Evolutionary conservation across 371 early-diverging fungal genomes (phyloP).

Genomic region (Gilbertella persicaria): DNA sequence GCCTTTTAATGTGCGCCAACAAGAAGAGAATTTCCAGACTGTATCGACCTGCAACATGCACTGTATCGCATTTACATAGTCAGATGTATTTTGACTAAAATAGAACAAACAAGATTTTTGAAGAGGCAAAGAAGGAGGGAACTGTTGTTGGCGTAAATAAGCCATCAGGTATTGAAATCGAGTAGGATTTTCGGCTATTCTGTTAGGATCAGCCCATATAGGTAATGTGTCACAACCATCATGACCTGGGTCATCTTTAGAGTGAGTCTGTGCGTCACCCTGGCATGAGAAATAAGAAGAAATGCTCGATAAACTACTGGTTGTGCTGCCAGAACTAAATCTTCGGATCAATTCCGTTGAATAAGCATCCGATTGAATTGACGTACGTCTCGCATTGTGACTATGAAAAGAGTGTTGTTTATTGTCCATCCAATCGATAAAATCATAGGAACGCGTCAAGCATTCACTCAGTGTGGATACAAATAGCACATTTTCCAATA

Average conservation of each 20-base stretch:
- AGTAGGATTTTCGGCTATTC: slow-evolving; percentile 35
- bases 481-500: slow-evolving; percentile 17
- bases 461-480: slow-evolving; percentile 11
- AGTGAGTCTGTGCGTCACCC: slow-evolving; percentile 1
- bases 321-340: slow-evolving; percentile 21
- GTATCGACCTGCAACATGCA: slow-evolving; percentile 52
- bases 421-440: no score
- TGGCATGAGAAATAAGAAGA: slow-evolving; percentile 1
- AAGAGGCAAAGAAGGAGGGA: slow-evolving; percentile 27
- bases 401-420: not conserved
- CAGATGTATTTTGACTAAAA: slow-evolving; percentile 46
- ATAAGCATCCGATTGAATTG: slow-evolving; percentile 18
- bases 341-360: slow-evolving; percentile 27
- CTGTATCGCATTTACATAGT: slow-evolving; percentile 51
- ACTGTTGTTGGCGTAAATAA: slow-evolving; percentile 26
- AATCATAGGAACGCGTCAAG: slow-evolving; percentile 19
- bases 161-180: slow-evolving; percentile 25
- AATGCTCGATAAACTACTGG: slow-evolving; percentile 15
- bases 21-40: slow-evolving; percentile 54
- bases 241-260: slow-evolving; percentile 11
- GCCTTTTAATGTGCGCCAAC: slow-evolving; percentile 48
- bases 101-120: slow-evolving; percentile 34
- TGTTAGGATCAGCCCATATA: slow-evolving; percentile 42
- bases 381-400: slow-evolving; percentile 9
- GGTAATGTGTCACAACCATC: slow-evolving; percentile 24